Evolutionary conservation across 2,329 filamentous ascomycete genomes (phyloP), one percentile per base, ranked within the genome.

Genomic region (Hypoxylon rubiginosum): DNA sequence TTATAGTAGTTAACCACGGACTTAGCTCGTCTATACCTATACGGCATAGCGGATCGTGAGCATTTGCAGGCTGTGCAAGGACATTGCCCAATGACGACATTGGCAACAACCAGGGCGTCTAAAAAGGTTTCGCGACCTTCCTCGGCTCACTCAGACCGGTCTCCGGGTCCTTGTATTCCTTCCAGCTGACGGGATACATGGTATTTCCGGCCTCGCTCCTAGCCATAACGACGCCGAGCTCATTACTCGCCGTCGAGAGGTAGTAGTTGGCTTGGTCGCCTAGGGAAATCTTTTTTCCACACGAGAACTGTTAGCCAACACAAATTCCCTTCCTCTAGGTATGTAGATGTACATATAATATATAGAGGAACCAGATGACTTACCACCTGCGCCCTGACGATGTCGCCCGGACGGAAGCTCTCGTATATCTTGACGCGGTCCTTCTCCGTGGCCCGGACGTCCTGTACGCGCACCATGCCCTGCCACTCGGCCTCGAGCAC

Each of bases 241-340:
- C 92, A 79, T 99, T 98, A 71, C 89, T 89, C 28, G 94, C 93
- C 1, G 96, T 99, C 26, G 91, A 92, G n/a, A 97, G 86, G 79
- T 97, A 99, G 79, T 98, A 99, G 74, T 93, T 97, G 54, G 92
- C 90, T 81, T 98, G 94, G 77, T 99, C 96, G 39, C 96, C 96
- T 13, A 98, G 81, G 7, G 92, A 96, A 63, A 97, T 96, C 90
- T 91, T n/a, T 41, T 9, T 8, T 9, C n/a, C 63, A 62, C 17
- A 67, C 13, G 50, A 51, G 3, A 46, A 36, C 3, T 28, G 64
- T 56, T 62, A 61, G 46, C 17, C 39, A 43, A 34, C 24, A 21
- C 8, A 46, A 15, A 15, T 4, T 7, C 21, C 45, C 62, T 52
- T 66, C 50, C 26, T 6, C 43, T 17, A 26, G 43, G 15, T 13